Base-by-base conservation (phyloP, 306 rosid species). In the Canavalia gladiata region DNA sequence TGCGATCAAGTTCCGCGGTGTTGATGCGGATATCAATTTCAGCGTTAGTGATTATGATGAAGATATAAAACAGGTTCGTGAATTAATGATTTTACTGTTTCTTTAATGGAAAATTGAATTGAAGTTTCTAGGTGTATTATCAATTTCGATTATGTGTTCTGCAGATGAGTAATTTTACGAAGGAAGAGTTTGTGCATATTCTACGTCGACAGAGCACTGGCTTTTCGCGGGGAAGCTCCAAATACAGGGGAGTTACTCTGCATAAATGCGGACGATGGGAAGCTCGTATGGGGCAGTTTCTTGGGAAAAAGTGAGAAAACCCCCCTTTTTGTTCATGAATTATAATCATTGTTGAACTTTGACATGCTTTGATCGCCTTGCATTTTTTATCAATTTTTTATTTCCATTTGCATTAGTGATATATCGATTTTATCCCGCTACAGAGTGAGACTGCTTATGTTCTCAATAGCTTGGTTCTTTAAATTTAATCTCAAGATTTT, bases 201-300 rank as follows among this genome's bases (percentile, higher is more conserved):
- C 89, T 92, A 83, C 95, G 97, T 6, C 82, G 98, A 42, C 98
- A 94, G 80, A 94, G 98, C 85, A 92, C 97, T 5, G 98, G 98
- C 0, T 94, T 94, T 74, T 88, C 98, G 0, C 87, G 98, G 72
- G 98, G 98, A 84, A 92, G 95, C 85, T 94, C 97, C 10, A 94
- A 89, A 82, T 94, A 84, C 84, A 90, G 97, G 82, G 98, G 98
- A 79, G 98, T 94, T 72, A 94, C 98, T 49, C 76, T 94, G 63
- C 98, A 94, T 82, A 94, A 94, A 86, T 94, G 97, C 12, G 98
- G 98, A 9, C 84, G 98, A 77, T 94, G 98, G 98, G 98, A 94
- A 82, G 97, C 98, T 87, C 97, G 97, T 0, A 92, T 94, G 98
- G 98, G 98, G 31, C 98, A 94, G 90, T 87, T 94, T 84, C 90